Evolutionary conservation across 2,329 filamentous ascomycete genomes (phyloP), one percentile per base, ranked within the genome.

Genomic region (Pseudopithomyces chartarum): DNA sequence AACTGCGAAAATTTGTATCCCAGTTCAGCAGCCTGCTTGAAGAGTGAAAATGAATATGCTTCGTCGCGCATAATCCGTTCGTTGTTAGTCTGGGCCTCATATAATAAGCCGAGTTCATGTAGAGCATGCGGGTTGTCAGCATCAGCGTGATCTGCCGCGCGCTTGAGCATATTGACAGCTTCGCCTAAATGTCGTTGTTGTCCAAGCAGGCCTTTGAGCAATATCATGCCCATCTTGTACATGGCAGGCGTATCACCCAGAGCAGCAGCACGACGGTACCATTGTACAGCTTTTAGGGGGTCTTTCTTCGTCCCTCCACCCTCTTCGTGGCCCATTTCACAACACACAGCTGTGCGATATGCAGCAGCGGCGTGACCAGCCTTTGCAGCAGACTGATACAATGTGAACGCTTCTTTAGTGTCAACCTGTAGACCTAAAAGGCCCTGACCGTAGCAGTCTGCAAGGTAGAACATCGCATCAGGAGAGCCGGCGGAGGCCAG

Each of bases 211-310:
- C 94, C 95, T 76, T 98, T 98, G 53, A 98, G 85, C 59, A 91
- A 81, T 63, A 99, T 96, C 89, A 97, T 96, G 56, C 95, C 95
- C 77, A 98, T 87, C 78, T 99, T 99, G 81, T 97, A 99, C 92
- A 98, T 96, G 29, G 93, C 95, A 0, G 94, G 90, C 1, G 90
- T 89, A 70, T 99, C 94, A 2, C 95, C 94, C 2, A 98, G 82
- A 12, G 90, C 89, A 11, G 95, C 94, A 6, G 95, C 92, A 42
- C 93, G 90, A 74, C 94, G 92, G 77, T 99, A 99, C 95, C 95
- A 99, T 75, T 98, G 94, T 19, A 98, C 93, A 1, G 95, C 94
- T 78, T 98, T 98, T 63, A 94, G 78, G 0, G 92, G 91, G 70
- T 99, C 95, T 66, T 90, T 90, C 56, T 91, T 87, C 1, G 95